These are phyloP conservation scores for Populus simonii DNA, from an alignment of 345 rosid species.

Conservation along the genomic window DNA sequence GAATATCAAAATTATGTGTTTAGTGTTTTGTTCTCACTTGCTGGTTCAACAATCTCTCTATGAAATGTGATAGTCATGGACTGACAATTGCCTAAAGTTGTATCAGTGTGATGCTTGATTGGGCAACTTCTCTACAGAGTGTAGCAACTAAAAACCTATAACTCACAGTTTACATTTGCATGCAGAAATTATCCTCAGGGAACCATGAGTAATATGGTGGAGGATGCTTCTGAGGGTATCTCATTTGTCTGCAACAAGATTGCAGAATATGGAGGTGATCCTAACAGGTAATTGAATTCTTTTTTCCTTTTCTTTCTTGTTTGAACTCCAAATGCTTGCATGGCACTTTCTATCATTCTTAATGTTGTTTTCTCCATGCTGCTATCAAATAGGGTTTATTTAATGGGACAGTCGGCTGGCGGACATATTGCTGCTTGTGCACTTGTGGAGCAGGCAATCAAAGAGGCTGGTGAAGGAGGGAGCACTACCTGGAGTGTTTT, in stretches of 20 bases:
- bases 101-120: neutral
- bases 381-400: constrained; percentile 54
- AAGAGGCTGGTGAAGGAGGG: constrained; percentile 75
- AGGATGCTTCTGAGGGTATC: constrained; percentile 88
- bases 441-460: constrained; percentile 83
- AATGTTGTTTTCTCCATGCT: constrained; percentile 8
- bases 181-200: constrained; percentile 96
- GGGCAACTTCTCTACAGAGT: neutral
- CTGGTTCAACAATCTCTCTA: neutral
- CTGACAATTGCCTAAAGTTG: neutral
- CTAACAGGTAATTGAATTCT: constrained; percentile 51
- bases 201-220: constrained; percentile 88
- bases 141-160: neutral
- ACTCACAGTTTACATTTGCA: constrained; percentile 6
- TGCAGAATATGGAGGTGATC: constrained; percentile 90
- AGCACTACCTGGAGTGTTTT: constrained; percentile 77
- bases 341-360: neutral
- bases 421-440: constrained; percentile 95
- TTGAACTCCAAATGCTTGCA: too few relatives aligned
- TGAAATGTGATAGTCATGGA: neutral
- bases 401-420: constrained; percentile 99
- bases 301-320: neutral
- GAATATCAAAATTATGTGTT: neutral
- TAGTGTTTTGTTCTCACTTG: neutral
- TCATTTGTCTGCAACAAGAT: constrained; percentile 79